phyloP scores from a whole-genome alignment of 2,329 filamentous ascomycete species.

The Aureobasidium pullulans region DNA sequence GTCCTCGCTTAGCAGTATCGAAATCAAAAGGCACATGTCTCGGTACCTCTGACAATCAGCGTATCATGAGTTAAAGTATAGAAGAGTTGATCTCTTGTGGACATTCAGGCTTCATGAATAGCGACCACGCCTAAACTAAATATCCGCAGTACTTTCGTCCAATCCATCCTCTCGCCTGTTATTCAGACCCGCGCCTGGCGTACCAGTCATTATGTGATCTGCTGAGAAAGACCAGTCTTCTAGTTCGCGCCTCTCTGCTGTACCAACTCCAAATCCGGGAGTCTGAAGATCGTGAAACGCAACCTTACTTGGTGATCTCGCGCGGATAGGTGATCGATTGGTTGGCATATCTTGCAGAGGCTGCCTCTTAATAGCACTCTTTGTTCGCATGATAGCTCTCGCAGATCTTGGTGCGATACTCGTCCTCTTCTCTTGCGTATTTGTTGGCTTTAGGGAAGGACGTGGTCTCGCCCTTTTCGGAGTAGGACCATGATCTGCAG shows the following conservation, averaged over 20 bases:
- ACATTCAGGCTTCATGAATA: not conserved
- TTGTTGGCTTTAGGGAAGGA: constrained; percentile 26
- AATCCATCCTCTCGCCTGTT: not conserved
- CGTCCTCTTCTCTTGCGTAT: constrained; percentile 24
- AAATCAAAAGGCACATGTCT: not conserved
- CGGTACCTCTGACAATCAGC: too few relatives aligned
- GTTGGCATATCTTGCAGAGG: constrained; percentile 22
- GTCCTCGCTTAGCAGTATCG: not conserved
- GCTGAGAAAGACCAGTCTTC: constrained; percentile 17
- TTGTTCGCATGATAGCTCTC: constrained; percentile 18
- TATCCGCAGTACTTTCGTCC: constrained; percentile 16
- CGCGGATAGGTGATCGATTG: constrained; percentile 21
- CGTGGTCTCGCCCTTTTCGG: constrained; percentile 36
- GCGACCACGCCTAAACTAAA: not conserved
- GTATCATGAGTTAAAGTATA: too few relatives aligned
- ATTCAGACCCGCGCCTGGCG: constrained; percentile 12
- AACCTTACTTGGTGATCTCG: constrained; percentile 21
- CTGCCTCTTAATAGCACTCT: constrained; percentile 19
- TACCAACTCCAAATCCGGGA: not conserved
- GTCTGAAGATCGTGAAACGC: constrained; percentile 13
- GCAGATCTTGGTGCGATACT: constrained; percentile 15
- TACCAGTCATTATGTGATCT: constrained; percentile 15
- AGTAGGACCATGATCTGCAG: constrained; percentile 29
- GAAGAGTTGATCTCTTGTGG: not conserved
- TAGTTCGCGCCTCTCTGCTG: constrained; percentile 12